Evolutionary conservation across 805 yeast species (phyloP), one percentile per base, ranked within the genome.

Genomic region (Yarrowia bubula): DNA sequence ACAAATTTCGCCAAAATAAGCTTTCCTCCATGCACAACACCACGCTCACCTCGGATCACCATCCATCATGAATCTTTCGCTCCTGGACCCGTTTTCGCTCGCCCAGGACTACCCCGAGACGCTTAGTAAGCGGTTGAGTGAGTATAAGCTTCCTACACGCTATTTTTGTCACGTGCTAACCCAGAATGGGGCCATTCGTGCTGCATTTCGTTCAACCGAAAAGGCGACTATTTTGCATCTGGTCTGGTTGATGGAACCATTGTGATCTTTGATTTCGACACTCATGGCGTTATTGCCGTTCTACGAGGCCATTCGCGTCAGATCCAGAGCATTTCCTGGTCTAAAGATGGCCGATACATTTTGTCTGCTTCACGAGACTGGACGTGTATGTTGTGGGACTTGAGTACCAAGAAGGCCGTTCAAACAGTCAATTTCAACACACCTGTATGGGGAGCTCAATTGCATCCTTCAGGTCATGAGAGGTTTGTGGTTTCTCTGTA

Each of bases 31-130:
- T 53, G 60, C 60, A 53, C 42, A n/a, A 10, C 13, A 28, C 22
- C 33, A 31, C 42, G 18, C 33, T 57, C 8, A 15, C 22, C 22
- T 31, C 17, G 17, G 42, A 35, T 51, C 58, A 22, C 37, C 53
- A 28, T 41, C 58, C 28, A 28, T 15, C 6, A 90, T 90, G 95
- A 92, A 92, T 74, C 78, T 92, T 38, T 81, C 95, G 9, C 80
- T 93, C 28, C 84, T 90, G 68, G 98, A 92, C 75, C 98, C 98
- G 3, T 90, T 91, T 74, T 85, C 93, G 1, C 92, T 93, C 22
- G 87, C 96, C 18, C 91, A 90, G 71, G 98, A 92, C 72, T 92
- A 84, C 71, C 98, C 98, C 0, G 97, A 92, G 67, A 82, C 87
- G 1, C 81, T 90, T n/a, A 83, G 88, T 1, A 86, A 86, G 67